A percentile compares a stretch with the other conserved stretches of the same genome.
These are phyloP conservation scores for Diplodia sapinea DNA, from an alignment of 2,329 filamentous ascomycete species.

Conservation along the genomic window DNA sequence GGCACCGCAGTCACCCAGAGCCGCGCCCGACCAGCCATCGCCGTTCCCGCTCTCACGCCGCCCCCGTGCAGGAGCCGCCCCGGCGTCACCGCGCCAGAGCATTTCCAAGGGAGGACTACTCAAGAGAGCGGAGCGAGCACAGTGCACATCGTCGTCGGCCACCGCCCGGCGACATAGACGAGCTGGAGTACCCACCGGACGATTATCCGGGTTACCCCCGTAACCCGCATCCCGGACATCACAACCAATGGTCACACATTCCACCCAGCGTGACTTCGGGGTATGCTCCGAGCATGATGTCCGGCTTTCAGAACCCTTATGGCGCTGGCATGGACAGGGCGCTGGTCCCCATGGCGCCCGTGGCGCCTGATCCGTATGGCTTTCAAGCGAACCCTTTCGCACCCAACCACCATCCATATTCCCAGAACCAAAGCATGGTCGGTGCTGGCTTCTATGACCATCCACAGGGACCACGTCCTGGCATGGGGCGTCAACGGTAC, in stretches of 20 bases:
- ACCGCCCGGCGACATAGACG: constrained; percentile 47
- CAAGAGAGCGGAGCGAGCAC: constrained; percentile 33
- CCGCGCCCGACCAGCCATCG: constrained; percentile 43
- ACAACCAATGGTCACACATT: constrained; percentile 47
- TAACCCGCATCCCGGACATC: constrained; percentile 42
- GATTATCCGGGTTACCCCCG: constrained; percentile 52
- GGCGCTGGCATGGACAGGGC: constrained; percentile 35
- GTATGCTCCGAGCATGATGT: constrained; percentile 49
- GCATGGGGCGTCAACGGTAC: constrained; percentile 21
- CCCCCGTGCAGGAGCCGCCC: not conserved
- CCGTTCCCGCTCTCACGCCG: constrained; percentile 38
- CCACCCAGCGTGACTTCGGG: constrained; percentile 43
- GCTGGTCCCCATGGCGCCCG: constrained; percentile 44
- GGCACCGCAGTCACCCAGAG: constrained; percentile 42
- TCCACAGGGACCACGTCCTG: constrained; percentile 39
- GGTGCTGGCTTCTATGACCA: constrained; percentile 43
- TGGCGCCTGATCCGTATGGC: constrained; percentile 47
- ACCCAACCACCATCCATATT: constrained; percentile 34
- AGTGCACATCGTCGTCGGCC: constrained; percentile 42
- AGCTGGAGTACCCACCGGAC: constrained; percentile 52
- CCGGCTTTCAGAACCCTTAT: constrained; percentile 40
- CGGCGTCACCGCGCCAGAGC: constrained; percentile 38
- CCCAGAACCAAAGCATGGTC: constrained; percentile 25
- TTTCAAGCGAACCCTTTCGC: constrained; percentile 50
- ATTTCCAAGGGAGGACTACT: constrained; percentile 39